These are phyloP conservation scores for Pseudopyricularia cyperi DNA, from an alignment of 2,329 filamentous ascomycete species.

Conservation along the genomic window DNA sequence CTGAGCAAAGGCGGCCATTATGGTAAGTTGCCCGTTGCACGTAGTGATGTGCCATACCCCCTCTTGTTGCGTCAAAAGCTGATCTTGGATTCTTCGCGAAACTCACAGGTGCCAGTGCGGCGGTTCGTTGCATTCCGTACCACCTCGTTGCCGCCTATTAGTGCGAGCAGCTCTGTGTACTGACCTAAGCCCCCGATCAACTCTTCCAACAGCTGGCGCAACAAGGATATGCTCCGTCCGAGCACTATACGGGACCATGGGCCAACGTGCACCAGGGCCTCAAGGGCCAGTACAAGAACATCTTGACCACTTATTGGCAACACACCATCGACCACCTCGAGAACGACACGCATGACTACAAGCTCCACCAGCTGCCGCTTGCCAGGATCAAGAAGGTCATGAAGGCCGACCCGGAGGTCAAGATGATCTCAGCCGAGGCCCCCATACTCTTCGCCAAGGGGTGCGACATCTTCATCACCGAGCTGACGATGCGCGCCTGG, in stretches of 20 bases:
- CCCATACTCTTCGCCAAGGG: conserved; percentile 97
- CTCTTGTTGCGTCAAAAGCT: background rate
- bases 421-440: conserved; percentile 98
- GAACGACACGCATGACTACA: conserved; percentile 93
- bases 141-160: background rate
- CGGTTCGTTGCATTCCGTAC: conserved; percentile 34
- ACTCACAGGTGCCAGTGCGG: conserved; percentile 49
- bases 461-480: conserved; percentile 98
- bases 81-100: background rate
- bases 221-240: conserved; percentile 79
- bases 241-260: conserved; percentile 90
- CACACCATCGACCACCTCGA: conserved; percentile 95
- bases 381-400: conserved; percentile 99
- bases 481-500: conserved; percentile 98
- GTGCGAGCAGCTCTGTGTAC: background rate
- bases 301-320: conserved; percentile 98
- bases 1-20: conserved; percentile 64
- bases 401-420: conserved; percentile 98
- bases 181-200: background rate
- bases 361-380: conserved; percentile 88
- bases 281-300: conserved; percentile 85
- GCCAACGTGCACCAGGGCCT: conserved; percentile 96
- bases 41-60: background rate
- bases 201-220: conserved; percentile 53
- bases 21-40: conserved; percentile 34